Evolutionary conservation across 2,329 filamentous ascomycete genomes (phyloP), one percentile per base, ranked within the genome.

Genomic region (Dactylellina cionopaga): DNA sequence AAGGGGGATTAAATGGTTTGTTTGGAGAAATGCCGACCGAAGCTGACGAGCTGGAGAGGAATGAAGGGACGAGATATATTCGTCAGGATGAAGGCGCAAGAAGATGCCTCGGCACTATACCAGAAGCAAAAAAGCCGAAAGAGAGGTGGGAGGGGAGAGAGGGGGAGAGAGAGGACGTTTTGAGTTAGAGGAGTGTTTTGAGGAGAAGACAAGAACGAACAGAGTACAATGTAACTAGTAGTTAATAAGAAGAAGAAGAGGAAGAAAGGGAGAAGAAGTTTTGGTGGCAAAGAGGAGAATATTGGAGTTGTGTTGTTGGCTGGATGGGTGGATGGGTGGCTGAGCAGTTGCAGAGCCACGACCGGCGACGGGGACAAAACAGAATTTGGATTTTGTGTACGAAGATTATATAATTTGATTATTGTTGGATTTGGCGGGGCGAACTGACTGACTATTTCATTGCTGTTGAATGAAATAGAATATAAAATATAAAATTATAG

Each of bases 71-170:
- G 46, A 33, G n/a, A n/a, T n/a, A 29, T 11, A 27, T 11, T 51
- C 46, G 46, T 51, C 24, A 51, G 11, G 22, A 15, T 5, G 22
- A 52, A 52, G 47, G 47, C 47, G 47, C 47, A 52, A 31, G 47
- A 19, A 10, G 25, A 17, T 6, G 25, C 9, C n/a, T 10, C 25
- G 24, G 10, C 5, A 10, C 11, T 9, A 9, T 27, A n/a, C n/a
- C n/a, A n/a, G 43, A 25, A 27, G n/a, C 2, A 35, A 35, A 31
- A 13, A 52, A 35, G n/a, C 9, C 35, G 5, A 35, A 11, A 17
- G 27, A 47, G 43, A 47, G 19, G 43, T 13, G 13, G 43, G 13
- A 27, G 22, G 22, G 13, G 43, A 47, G 19, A 25, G 43, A 25
- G 19, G 22, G 22, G 13, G 43, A 47, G 22, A 27, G 7, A 10